Evolutionary conservation across 768 basidiomycete species (phyloP), one percentile per base, ranked within the genome.

Genomic region (Rhodotorula diobovata): DNA sequence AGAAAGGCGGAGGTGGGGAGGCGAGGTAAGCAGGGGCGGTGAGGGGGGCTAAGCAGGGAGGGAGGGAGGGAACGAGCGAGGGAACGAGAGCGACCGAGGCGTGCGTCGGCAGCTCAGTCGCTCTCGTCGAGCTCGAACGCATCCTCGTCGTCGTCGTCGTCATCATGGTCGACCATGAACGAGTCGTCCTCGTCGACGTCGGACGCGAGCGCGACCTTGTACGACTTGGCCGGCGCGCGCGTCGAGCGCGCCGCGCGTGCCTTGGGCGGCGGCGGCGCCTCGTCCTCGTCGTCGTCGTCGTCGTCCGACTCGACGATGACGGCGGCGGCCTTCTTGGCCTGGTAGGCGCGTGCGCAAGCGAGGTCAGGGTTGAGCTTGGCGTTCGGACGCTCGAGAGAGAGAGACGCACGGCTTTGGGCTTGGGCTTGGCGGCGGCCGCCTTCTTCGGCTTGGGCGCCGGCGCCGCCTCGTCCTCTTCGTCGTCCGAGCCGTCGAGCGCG

Each of bases 61-160:
- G 35, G 8, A 10, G 2, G 9, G 10, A 3, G 43, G 1, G 15
- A 15, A 18, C 18, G 5, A 34, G n/a, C 28, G n/a, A 34, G 9
- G 20, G 28, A 59, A 20, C 10, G n/a, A 11, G 12, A 25, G 18
- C n/a, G n/a, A n/a, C n/a, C n/a, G n/a, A n/a, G n/a, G n/a, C n/a
- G n/a, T n/a, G n/a, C n/a, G n/a, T n/a, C n/a, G n/a, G n/a, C n/a
- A n/a, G 32, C 5, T 48, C 41, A 63, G 9, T 66, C 69, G 28
- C 64, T 63, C 23, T 66, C 70, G 25, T 63, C 70, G 25, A 66
- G 35, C n/a, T 51, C 63, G 37, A 66, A 71, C 5, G 66, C 70
- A 15, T 50, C 65, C 16, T 59, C 65, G n/a, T 62, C 67, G n/a
- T 45, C 65, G 37, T 71, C 61, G 54, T 70, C 65, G n/a, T 62